Percentiles rank a stretch among this genome's conserved stretches.
Evolutionary conservation across 2,329 filamentous ascomycete genomes (phyloP).

Genomic region (Capronia epimyces): DNA sequence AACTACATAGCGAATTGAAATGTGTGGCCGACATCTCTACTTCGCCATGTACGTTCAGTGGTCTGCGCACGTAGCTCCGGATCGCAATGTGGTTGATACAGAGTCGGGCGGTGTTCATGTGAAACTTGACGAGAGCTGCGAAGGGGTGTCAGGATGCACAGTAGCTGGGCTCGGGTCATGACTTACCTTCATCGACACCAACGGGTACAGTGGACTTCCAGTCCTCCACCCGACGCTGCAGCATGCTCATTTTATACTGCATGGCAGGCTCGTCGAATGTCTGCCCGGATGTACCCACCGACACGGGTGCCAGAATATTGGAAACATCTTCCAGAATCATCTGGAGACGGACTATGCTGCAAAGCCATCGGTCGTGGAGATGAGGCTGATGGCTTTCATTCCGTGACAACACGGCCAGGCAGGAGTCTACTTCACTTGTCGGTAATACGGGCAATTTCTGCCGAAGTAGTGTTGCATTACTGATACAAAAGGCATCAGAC

Average conservation of each 20-base stretch:
- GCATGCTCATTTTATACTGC: constrained; percentile 4
- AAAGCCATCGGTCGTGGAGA: constrained; percentile 8
- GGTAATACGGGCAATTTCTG: constrained; percentile 3
- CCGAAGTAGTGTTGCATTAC: constrained; percentile 3
- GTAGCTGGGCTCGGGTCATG: too few species aligned
- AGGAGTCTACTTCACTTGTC: neutral
- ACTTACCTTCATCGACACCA: too few species aligned
- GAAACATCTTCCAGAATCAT: constrained; percentile 5
- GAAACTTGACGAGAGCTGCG: too few species aligned
- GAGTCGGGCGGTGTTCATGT: too few species aligned
- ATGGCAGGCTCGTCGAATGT: neutral
- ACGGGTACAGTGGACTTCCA: constrained; percentile 18
- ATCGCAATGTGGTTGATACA: too few species aligned
- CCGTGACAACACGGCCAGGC: constrained; percentile 1
- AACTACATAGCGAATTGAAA: constrained; percentile 60
- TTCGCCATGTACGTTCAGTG: constrained; percentile 20
- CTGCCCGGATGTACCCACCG: neutral
- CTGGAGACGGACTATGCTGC: constrained; percentile 5
- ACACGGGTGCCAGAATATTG: neutral
- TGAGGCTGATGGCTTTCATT: too few species aligned
- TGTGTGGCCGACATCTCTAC: constrained; percentile 44
- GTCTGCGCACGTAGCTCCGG: too few species aligned
- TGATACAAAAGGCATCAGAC: neutral
- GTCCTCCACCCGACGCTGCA: neutral
- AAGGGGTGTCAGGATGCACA: too few species aligned